Conservation (phyloP, 768 basidiomycete species). For the Tylopilus subfusipes region DNA sequence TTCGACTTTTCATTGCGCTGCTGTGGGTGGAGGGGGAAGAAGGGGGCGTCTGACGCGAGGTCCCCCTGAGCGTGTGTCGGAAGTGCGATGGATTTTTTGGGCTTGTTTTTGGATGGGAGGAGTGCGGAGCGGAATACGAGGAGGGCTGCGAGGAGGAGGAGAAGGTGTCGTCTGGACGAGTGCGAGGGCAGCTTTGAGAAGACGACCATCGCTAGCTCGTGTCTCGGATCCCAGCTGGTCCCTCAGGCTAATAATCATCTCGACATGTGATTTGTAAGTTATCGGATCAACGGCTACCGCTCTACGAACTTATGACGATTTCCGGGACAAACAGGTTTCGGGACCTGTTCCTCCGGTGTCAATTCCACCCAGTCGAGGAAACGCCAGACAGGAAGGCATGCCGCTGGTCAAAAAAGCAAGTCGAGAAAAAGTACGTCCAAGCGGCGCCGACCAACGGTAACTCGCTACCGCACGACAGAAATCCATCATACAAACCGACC, state of each 20-base stretch:
- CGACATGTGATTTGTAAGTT: conserved; percentile 21
- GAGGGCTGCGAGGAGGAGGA: conserved; percentile 43
- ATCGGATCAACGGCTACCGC: too few species aligned
- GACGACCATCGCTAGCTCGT: conserved; percentile 15
- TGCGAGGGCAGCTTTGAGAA: conserved; percentile 8
- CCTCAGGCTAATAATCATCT: neutral
- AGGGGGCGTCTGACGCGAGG: conserved; percentile 48
- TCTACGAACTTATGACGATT: too few species aligned
- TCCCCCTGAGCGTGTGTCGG: conserved; percentile 58
- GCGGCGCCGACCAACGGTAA: neutral
- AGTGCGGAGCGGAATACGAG: conserved; percentile 52
- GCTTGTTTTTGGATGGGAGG: conserved; percentile 31
- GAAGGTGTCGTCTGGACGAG: conserved; percentile 26
- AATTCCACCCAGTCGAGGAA: too few species aligned
- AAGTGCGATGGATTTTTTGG: conserved; percentile 57
- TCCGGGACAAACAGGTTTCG: too few species aligned
- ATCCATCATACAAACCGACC: neutral
- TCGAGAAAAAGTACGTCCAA: neutral
- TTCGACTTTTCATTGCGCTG: conserved; percentile 35
- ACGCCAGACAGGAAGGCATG: too few species aligned
- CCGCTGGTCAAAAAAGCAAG: too few species aligned
- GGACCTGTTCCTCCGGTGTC: too few species aligned
- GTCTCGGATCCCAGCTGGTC: neutral
- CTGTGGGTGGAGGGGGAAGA: conserved; percentile 59
- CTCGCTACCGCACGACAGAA: neutral